Evolutionary conservation across 768 basidiomycete species (phyloP).

Genomic region (Rossbeevera mucosa): DNA sequence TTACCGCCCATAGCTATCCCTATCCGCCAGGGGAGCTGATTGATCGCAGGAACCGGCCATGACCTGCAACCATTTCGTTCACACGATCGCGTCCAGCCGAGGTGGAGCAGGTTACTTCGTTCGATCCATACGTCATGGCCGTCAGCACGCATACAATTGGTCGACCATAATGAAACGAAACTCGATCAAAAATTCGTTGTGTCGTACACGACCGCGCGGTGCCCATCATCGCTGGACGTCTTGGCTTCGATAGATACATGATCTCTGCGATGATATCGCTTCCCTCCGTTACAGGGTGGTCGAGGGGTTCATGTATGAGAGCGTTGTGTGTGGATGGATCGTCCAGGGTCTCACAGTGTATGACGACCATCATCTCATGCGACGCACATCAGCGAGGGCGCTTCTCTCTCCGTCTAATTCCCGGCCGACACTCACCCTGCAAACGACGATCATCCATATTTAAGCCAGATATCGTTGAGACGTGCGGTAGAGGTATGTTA

Average conservation of each 20-base stretch:
- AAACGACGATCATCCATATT: conserved; percentile 6
- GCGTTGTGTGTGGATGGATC: neutral
- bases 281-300: neutral
- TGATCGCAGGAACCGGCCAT: no score
- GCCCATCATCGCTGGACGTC: neutral
- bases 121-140: neutral
- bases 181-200: conserved; percentile 1
- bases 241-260: neutral
- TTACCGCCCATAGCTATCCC: conserved; percentile 1
- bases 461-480: neutral
- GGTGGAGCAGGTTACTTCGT: neutral
- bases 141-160: neutral
- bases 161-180: neutral
- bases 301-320: neutral
- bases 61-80: neutral
- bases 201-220: neutral
- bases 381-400: neutral
- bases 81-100: neutral
- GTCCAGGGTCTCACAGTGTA: neutral
- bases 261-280: conserved; percentile 6
- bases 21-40: no score
- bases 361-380: conserved; percentile 2
- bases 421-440: neutral
- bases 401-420: neutral
- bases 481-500: neutral